Evolutionary conservation across 2,329 filamentous ascomycete genomes (phyloP).

Genomic region (Colletotrichum sp.): DNA sequence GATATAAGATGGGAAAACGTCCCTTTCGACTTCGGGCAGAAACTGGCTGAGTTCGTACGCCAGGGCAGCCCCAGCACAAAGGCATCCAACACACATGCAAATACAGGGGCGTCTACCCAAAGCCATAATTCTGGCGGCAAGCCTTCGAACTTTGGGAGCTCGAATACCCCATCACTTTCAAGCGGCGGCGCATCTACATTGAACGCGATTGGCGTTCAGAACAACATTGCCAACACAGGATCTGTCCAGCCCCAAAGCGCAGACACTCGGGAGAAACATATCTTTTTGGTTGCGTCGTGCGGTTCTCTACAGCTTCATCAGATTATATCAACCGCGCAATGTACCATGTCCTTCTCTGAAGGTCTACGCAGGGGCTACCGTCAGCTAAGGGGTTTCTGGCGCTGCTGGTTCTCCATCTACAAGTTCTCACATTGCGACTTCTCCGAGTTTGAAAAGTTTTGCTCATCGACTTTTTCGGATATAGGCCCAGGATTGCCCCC

Average conservation of each 20-base stretch:
- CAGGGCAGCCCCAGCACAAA: too few species aligned
- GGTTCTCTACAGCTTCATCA: not conserved
- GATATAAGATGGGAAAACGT: too few species aligned
- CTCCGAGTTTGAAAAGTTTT: not conserved
- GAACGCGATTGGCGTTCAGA: too few species aligned
- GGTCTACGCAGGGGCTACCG: not conserved
- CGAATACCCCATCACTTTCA: too few species aligned
- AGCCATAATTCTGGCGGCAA: too few species aligned
- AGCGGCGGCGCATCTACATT: too few species aligned
- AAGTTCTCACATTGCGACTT: not conserved
- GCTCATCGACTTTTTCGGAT: rapidly evolving
- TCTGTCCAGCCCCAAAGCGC: not conserved
- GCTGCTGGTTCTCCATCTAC: not conserved
- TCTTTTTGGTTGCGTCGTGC: not conserved
- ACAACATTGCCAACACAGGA: too few species aligned
- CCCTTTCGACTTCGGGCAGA: too few species aligned
- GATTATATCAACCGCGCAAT: not conserved
- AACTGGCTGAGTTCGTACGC: too few species aligned
- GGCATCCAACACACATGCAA: too few species aligned
- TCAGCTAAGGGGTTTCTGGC: not conserved
- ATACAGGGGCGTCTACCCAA: too few species aligned
- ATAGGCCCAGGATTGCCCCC: not conserved
- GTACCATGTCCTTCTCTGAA: rapidly evolving
- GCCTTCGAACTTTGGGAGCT: too few species aligned
- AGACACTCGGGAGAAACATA: not conserved